Conservation (phyloP, 345 rosid species). For the Sisymbrium irio region DNA sequence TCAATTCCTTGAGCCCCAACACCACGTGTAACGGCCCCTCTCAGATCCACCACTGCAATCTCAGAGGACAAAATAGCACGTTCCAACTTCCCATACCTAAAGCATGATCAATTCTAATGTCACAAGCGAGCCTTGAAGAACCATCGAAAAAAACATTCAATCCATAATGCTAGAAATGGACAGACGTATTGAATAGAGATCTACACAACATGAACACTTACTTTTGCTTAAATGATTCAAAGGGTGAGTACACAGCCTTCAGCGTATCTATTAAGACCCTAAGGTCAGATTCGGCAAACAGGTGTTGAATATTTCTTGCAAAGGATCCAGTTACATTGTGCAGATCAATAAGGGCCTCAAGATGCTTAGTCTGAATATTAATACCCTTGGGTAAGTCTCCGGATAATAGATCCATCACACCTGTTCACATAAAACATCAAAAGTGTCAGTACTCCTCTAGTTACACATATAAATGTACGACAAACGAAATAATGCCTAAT, state of each 20-base stretch:
- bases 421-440: constrained; percentile 39
- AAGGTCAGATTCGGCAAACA: constrained; percentile 84
- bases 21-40: constrained; percentile 97
- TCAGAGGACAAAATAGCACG: constrained; percentile 85
- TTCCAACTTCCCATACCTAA: constrained; percentile 94
- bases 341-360: constrained; percentile 85
- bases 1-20: constrained; percentile 99
- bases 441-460: constrained; percentile 20
- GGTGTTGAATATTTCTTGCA: constrained; percentile 85
- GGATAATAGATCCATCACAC: constrained; percentile 79
- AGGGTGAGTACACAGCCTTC: constrained; percentile 88
- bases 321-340: constrained; percentile 85
- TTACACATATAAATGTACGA: constrained; percentile 5
- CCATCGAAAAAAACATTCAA: neutral
- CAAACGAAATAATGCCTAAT: neutral
- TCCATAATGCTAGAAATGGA: constrained; percentile 3
- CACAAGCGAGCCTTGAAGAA: constrained; percentile 14
- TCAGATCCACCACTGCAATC: constrained; percentile 89
- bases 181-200: neutral
- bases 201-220: constrained; percentile 33
- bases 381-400: constrained; percentile 95
- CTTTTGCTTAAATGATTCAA: constrained; percentile 89
- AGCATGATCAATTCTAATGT: constrained; percentile 17
- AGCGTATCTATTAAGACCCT: constrained; percentile 70
- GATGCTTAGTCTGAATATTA: constrained; percentile 87